Base-by-base conservation (phyloP, 1,139 yeast species). In the Magnusiomyces sp. region DNA sequence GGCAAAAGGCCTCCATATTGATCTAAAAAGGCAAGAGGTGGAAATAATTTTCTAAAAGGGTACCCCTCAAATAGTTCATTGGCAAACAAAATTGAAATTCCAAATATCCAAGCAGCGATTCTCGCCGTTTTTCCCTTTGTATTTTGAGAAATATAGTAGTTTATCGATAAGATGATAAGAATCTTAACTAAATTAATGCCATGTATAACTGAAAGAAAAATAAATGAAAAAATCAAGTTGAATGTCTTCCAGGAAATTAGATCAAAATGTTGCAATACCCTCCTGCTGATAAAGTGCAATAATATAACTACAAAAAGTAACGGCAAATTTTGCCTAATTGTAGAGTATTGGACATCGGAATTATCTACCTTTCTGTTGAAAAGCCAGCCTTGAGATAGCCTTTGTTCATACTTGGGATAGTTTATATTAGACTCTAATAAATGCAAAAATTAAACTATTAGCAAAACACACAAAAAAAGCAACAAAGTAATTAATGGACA, bases 261-360 rank as follows among this genome's bases (percentile, higher is more conserved):
- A 11, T 56, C 11, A 1, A 58, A 50, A 6, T 59, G 52, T 0
- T 68, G 59, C 5, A 31, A 42, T 0, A 65, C 43, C 49, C 71
- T 66, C 57, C 95, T 76, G 16, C 81, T 56, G 0, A 62, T 50
- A 3, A 73, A 67, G 64, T 92, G 97, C 1, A 71, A 63, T 0
- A 65, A 59, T 47, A 83, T 72, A 48, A 88, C 71, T 1, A 69
- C 77, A 27, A 72, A 64, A 47, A 94, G 68, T 49, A 84, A 64
- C 10, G 80, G 77, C 57, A 90, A 73, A 63, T 88, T 89, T 61
- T 84, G 83, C 59, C 98, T 75, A 64, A 94, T 89, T 60, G 89
- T 87, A 32, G 88, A 71, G 62, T 92, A 94, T 65, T 94, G 99
- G 39, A 73, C 73, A 63, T 94, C 99, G 2, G 95, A 83, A 63